Base-by-base conservation (phyloP, 2,329 filamentous ascomycete species). In the Colletotrichum musae region DNA sequence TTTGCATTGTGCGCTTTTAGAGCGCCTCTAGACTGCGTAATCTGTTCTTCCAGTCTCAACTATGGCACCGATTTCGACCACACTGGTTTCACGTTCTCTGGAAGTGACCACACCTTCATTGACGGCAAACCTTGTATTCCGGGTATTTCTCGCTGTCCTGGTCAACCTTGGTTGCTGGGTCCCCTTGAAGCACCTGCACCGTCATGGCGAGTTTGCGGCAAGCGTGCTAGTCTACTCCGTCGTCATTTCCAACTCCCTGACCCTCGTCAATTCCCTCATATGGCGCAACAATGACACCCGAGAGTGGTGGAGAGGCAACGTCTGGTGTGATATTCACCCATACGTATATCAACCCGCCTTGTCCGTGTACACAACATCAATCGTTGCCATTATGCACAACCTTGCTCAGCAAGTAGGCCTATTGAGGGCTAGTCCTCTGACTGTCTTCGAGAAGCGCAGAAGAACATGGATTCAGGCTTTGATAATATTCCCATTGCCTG, bases 311-410 rank as follows among this genome's bases (percentile, higher is more conserved):
- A 76, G 80, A 3, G 88, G 88, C 58, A 75, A 79, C 26, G 86
- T 85, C 18, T 82, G 86, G 77, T 90, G 88, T 73, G 88, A 90
- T 72, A 10, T 88, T 41, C 81, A 86, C 72, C 74, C 82, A 13
- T 87, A 84, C 47, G 54, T 81, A 60, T 84, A 83, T 72, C 77
- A 80, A 26, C 78, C 81, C 39, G 75, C 84, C 32, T 81, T 85
- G 48, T 82, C 83, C 1, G 73, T 86, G 50, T 89, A 83, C 74
- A 80, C 81, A 48, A 83, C 84, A n/a, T 83, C 84, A 43, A 79
- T 88, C 52, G 84, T 88, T 58, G 84, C 86, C 74, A 84, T 88
- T 66, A 86, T 89, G 82, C 83, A 83, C 15, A 85, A 87, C 52
- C 81, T 90, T 10, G 82, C 87, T 15, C 75, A 80, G 45, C 86